phyloP scores from a whole-genome alignment of 495 filamentous ascomycete species.

The Penicillium odoratum region DNA sequence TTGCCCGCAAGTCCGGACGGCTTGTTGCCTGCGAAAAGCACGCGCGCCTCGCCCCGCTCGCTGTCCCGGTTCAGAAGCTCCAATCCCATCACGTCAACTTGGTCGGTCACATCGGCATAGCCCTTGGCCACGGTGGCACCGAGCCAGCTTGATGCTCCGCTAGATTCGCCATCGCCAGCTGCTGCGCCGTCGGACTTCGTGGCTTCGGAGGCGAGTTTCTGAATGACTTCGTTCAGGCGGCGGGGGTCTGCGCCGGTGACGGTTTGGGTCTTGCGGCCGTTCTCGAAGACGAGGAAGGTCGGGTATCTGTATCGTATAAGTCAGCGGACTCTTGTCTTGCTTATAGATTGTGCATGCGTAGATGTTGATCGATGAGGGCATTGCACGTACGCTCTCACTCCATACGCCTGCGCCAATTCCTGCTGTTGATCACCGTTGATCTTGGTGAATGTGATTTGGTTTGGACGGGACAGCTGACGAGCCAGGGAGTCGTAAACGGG shows the following conservation, averaged over 20 bases:
- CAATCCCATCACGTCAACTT: slow-evolving; percentile 74
- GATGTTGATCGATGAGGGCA: neutral
- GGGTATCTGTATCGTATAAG: slow-evolving; percentile 43
- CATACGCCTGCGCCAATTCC: slow-evolving; percentile 68
- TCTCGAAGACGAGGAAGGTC: slow-evolving; percentile 89
- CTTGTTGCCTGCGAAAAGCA: slow-evolving; percentile 69
- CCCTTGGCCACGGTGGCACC: slow-evolving; percentile 73
- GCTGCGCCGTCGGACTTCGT: slow-evolving; percentile 53
- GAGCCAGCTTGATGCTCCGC: slow-evolving; percentile 57
- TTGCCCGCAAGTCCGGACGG: slow-evolving; percentile 63
- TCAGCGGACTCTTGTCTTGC: neutral
- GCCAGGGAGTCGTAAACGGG: slow-evolving; percentile 82
- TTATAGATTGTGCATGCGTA: slow-evolving; percentile 2
- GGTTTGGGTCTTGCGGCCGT: slow-evolving; percentile 63
- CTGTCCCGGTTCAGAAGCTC: slow-evolving; percentile 86
- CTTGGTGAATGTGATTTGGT: slow-evolving; percentile 80
- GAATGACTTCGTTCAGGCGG: slow-evolving; percentile 66
- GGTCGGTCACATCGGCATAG: slow-evolving; percentile 79
- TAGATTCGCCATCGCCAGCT: slow-evolving; percentile 40
- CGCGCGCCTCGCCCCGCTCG: slow-evolving; percentile 63
- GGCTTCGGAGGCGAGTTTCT: slow-evolving; percentile 71
- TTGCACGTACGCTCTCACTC: slow-evolving; percentile 64
- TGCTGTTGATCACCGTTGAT: slow-evolving; percentile 78
- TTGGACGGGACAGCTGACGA: slow-evolving; percentile 65
- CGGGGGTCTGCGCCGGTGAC: slow-evolving; percentile 71